Conservation (phyloP, 2,329 filamentous ascomycete species). For the Sarocladium oryzae region DNA sequence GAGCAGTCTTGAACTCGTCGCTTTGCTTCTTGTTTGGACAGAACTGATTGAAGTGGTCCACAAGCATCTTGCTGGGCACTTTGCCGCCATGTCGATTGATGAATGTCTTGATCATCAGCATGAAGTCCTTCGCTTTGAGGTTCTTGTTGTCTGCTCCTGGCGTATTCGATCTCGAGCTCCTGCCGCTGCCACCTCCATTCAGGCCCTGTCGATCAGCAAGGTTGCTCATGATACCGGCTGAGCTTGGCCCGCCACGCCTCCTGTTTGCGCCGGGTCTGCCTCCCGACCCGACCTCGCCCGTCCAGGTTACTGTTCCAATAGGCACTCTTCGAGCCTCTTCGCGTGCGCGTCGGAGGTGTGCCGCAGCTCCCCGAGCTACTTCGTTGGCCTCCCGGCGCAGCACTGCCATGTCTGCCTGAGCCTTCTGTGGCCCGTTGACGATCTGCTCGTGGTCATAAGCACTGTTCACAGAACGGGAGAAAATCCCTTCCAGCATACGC, state of each 20-base stretch:
- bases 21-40: constrained; percentile 60
- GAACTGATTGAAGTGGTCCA: constrained; percentile 82
- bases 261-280: constrained; percentile 55
- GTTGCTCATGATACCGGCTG: constrained; percentile 48
- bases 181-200: constrained; percentile 17
- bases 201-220: constrained; percentile 52
- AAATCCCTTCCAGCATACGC: constrained; percentile 82
- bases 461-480: constrained; percentile 82
- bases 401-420: constrained; percentile 69
- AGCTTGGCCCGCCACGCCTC: constrained; percentile 46
- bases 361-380: constrained; percentile 71
- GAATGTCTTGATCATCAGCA: constrained; percentile 69
- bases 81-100: constrained; percentile 70
- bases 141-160: constrained; percentile 29
- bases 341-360: constrained; percentile 65
- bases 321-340: constrained; percentile 67
- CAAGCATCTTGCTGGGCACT: constrained; percentile 75
- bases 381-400: constrained; percentile 76
- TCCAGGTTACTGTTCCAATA: constrained; percentile 89
- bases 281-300: constrained; percentile 71
- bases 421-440: constrained; percentile 65
- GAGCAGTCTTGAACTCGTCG: constrained; percentile 73
- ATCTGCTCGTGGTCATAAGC: constrained; percentile 91
- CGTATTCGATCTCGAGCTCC: constrained; percentile 40
- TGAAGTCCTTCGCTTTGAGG: constrained; percentile 55